Percentiles rank a stretch among this genome's conserved stretches.
phyloP scores from a whole-genome alignment of 768 basidiomycete species.

The Auricularia sp. region DNA sequence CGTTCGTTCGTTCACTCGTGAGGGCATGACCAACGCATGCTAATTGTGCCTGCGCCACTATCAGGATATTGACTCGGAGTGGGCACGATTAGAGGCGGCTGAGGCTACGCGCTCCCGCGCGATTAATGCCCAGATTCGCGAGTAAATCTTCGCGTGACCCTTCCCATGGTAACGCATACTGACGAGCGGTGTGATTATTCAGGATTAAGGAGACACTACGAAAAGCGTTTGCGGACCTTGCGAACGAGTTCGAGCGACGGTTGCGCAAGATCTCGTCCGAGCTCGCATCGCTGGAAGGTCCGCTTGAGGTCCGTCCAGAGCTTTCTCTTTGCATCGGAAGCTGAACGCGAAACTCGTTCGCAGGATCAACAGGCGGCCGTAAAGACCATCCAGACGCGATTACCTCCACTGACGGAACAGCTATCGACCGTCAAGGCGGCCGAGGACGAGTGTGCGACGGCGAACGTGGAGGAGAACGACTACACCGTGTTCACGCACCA shows the following conservation, averaged over 20 bases:
- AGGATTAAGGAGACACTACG: slow-evolving; percentile 79
- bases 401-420: slow-evolving; percentile 54
- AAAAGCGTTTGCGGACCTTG: slow-evolving; percentile 65
- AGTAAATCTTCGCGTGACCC: slow-evolving; percentile 31
- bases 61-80: slow-evolving; percentile 64
- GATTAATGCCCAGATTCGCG: slow-evolving; percentile 84
- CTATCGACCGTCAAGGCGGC: slow-evolving; percentile 36
- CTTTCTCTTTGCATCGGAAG: neutral
- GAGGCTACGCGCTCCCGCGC: slow-evolving; percentile 70
- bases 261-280: slow-evolving; percentile 59
- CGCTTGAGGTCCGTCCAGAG: slow-evolving; percentile 51
- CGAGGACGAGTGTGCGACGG: slow-evolving; percentile 68
- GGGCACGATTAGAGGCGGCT: slow-evolving; percentile 59
- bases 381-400: slow-evolving; percentile 50
- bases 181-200: neutral
- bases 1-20: neutral
- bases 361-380: slow-evolving; percentile 71
- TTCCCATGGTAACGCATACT: neutral
- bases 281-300: slow-evolving; percentile 64
- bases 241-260: slow-evolving; percentile 64
- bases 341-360: too few species aligned
- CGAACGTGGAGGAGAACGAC: slow-evolving; percentile 96
- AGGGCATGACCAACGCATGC: slow-evolving; percentile 10
- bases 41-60: too few species aligned
- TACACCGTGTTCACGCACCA: slow-evolving; percentile 84